phyloP scores from a whole-genome alignment of 2,329 filamentous ascomycete genomes.

The Lecanoromycetidae sp. region DNA sequence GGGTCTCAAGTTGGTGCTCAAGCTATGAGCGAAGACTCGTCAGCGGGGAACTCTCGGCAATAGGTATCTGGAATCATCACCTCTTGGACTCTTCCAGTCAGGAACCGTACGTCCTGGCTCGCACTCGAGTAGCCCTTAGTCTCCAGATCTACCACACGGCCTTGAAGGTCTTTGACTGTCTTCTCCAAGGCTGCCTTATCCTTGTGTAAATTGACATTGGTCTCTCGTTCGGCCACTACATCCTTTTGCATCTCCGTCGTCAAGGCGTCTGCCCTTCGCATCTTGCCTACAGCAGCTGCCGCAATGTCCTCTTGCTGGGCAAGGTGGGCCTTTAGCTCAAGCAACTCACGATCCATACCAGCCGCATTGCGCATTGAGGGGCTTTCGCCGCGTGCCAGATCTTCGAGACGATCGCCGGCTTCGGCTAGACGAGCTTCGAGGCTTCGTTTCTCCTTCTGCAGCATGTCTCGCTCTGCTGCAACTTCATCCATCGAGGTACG shows the following conservation, averaged over 20 bases:
- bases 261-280: conserved; percentile 83
- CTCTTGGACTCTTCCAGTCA: conserved; percentile 90
- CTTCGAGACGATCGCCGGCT: conserved; percentile 77
- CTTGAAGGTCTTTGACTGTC: conserved; percentile 75
- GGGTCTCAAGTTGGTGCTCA: conserved; percentile 72
- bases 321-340: conserved; percentile 77
- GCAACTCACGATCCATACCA: conserved; percentile 72
- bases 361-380: conserved; percentile 84
- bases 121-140: conserved; percentile 93
- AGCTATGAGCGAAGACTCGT: conserved; percentile 43
- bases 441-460: conserved; percentile 79
- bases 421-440: conserved; percentile 76
- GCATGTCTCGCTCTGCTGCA: conserved; percentile 68
- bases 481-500: conserved; percentile 77
- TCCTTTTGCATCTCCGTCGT: conserved; percentile 87
- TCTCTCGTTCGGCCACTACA: conserved; percentile 72
- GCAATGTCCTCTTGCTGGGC: conserved; percentile 92
- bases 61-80: conserved; percentile 38
- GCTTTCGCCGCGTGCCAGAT: conserved; percentile 72
- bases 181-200: conserved; percentile 87
- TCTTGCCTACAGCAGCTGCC: conserved; percentile 86
- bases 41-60: not conserved
- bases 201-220: conserved; percentile 67
- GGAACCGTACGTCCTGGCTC: conserved; percentile 87
- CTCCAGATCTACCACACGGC: conserved; percentile 82